Conservation (phyloP, 164 flowering plant genomes). For the Piper longum region DNA sequence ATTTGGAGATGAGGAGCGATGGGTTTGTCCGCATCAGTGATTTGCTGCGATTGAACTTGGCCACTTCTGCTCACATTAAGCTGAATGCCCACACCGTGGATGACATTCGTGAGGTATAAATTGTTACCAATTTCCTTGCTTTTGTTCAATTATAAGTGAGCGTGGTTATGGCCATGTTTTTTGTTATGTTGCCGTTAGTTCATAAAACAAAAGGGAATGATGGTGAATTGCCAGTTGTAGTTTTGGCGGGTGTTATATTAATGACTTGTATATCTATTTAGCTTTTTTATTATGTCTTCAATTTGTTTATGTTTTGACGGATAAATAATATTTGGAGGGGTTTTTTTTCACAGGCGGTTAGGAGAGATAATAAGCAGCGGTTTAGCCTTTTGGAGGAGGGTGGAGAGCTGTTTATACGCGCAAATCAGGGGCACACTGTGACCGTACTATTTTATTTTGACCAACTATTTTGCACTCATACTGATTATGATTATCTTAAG, state of each 20-base stretch:
- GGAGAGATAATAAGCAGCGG: constrained; percentile 76
- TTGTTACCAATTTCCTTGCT: no score
- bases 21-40: constrained; percentile 73
- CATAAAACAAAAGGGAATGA: no score
- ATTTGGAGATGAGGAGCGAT: constrained; percentile 64
- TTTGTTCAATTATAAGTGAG: no score
- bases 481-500: no score
- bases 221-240: no score
- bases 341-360: constrained; percentile 46
- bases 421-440: constrained; percentile 89
- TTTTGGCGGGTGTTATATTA: no score
- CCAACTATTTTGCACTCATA: no score
- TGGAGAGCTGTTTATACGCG: constrained; percentile 81
- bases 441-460: constrained; percentile 20
- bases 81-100: constrained; percentile 56
- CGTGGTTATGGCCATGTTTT: no score
- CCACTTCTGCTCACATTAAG: constrained; percentile 59
- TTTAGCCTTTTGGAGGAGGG: constrained; percentile 72
- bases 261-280: no score
- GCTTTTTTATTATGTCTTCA: no score
- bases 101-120: constrained; percentile 65
- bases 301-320: no score
- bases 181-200: no score
- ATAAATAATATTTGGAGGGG: not conserved
- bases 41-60: constrained; percentile 55